Conservation (phyloP, 202 grass and related monocot species). For the Carex arenaria region DNA sequence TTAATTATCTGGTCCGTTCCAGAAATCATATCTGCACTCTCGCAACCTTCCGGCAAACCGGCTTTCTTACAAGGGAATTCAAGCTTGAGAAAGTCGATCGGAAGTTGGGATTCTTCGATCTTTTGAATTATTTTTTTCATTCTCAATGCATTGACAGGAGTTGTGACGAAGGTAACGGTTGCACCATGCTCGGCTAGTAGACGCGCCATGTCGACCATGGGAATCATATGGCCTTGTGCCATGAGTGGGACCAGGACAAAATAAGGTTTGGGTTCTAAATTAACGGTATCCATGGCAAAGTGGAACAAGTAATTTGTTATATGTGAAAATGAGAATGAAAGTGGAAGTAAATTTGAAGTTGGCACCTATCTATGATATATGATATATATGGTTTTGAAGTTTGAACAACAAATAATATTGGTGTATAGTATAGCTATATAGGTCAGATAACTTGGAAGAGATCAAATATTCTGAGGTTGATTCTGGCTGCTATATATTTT, state of each 20-base stretch:
- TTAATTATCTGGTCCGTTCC: conserved; percentile 9
- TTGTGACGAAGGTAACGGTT: conserved; percentile 51
- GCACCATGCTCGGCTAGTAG: conserved; percentile 45
- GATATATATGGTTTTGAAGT: background rate
- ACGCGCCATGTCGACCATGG: conserved; percentile 54
- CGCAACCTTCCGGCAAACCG: conserved; percentile 47
- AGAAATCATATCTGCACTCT: conserved; percentile 42
- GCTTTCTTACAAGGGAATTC: conserved; percentile 37
- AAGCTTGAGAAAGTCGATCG: conserved; percentile 30
- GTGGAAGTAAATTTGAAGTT: background rate
- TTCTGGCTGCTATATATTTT: background rate
- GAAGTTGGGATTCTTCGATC: background rate
- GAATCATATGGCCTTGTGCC: conserved; percentile 62
- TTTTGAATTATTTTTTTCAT: conserved; percentile 19
- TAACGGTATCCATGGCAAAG: background rate
- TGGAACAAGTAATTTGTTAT: background rate
- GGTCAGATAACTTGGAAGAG: background rate
- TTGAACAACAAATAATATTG: background rate
- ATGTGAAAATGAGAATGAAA: conserved; percentile 17
- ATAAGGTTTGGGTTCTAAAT: conserved; percentile 20
- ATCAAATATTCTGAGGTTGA: background rate
- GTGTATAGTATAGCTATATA: background rate
- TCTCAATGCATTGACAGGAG: conserved; percentile 37
- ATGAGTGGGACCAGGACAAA: conserved; percentile 48
- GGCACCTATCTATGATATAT: background rate